Evolutionary conservation across 2,329 filamentous ascomycete species (phyloP).

Genomic region (Pyricularia grisea): DNA sequence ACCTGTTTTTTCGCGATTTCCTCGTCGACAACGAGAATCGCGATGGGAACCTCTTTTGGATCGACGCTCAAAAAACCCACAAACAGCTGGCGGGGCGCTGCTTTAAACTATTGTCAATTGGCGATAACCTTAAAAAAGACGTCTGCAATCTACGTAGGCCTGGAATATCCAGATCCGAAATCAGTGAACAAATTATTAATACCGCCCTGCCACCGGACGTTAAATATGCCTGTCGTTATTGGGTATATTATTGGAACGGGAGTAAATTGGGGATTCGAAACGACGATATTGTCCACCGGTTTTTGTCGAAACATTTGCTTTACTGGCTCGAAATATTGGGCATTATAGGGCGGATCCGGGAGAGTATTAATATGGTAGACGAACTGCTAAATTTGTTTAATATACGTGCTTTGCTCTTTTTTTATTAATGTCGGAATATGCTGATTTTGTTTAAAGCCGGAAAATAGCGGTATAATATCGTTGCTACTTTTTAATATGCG

Average conservation of each 20-base stretch:
- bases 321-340: slow-evolving; percentile 31
- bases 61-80: slow-evolving; percentile 24
- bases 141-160: not conserved
- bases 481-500: not conserved
- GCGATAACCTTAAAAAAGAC: slow-evolving; percentile 16
- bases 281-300: slow-evolving; percentile 18
- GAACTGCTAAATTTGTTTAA: slow-evolving; percentile 9
- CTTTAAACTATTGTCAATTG: slow-evolving; percentile 21
- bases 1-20: slow-evolving; percentile 29
- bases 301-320: slow-evolving; percentile 27
- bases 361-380: slow-evolving; percentile 8
- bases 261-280: slow-evolving; percentile 17
- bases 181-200: slow-evolving; percentile 15
- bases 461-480: not conserved
- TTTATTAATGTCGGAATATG: slow-evolving; percentile 7
- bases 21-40: slow-evolving; percentile 19
- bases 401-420: slow-evolving; percentile 3
- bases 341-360: slow-evolving; percentile 17
- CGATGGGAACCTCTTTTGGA: slow-evolving; percentile 20
- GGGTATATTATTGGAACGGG: slow-evolving; percentile 20
- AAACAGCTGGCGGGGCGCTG: slow-evolving; percentile 21
- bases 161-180: not conserved
- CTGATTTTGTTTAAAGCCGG: not conserved
- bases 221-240: slow-evolving; percentile 30
- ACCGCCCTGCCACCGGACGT: slow-evolving; percentile 17